A percentile compares a stretch with the other conserved stretches of the same genome.
Conservation (phyloP, 2,329 filamentous ascomycete genomes). For the Arthrobotrys pseudoclavata region DNA sequence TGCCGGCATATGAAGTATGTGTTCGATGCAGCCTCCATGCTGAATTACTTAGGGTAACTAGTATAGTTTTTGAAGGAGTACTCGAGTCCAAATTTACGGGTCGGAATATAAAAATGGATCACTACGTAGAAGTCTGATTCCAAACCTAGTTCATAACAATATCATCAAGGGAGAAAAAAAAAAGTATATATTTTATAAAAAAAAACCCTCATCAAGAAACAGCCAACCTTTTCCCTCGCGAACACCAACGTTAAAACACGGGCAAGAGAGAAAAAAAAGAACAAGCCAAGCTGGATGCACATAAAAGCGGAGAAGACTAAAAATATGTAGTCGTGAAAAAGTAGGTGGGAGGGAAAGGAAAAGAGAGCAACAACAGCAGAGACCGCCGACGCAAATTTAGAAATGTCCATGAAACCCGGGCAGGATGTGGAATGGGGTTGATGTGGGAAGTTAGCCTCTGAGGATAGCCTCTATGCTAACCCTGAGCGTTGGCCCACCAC, state of each 20-base stretch:
- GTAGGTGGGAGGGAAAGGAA: background rate
- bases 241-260: conserved; percentile 45
- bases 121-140: background rate
- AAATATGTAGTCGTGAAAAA: conserved; percentile 42
- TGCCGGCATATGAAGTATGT: too few relatives aligned
- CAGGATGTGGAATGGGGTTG: background rate
- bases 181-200: conserved; percentile 39
- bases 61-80: too few relatives aligned
- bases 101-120: background rate
- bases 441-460: conserved; percentile 1
- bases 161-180: conserved; percentile 33
- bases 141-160: background rate
- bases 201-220: conserved; percentile 37
- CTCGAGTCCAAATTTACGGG: too few relatives aligned
- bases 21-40: too few relatives aligned
- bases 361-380: background rate
- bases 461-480: background rate
- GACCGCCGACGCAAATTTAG: background rate
- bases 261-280: conserved; percentile 36
- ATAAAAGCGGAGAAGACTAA: conserved; percentile 34
- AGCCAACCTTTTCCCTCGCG: conserved; percentile 43
- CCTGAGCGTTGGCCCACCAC: conserved; percentile 25
- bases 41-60: too few relatives aligned
- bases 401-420: background rate
- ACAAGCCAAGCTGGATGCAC: conserved; percentile 46